These are phyloP conservation scores for Diutina mesorugosa DNA, from an alignment of 1,139 yeast species.

Conservation along the genomic window DNA sequence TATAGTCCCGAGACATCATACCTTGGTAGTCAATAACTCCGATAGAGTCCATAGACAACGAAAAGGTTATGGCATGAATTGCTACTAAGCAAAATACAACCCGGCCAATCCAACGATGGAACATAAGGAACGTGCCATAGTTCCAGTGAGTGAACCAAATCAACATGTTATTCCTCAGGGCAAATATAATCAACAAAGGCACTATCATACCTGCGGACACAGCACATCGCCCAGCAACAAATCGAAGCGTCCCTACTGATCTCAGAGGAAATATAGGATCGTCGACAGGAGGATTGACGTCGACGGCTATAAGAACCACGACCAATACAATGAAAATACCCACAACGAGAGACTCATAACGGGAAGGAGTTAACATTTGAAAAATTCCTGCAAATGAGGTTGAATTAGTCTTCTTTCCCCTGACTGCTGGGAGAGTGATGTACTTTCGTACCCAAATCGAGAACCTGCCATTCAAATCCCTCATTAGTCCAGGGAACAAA, in stretches of 20 bases:
- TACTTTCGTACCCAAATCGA: neutral
- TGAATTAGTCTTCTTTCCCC: neutral
- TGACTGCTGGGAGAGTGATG: neutral
- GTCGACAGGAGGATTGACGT: neutral
- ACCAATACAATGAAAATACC: neutral
- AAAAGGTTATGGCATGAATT: neutral
- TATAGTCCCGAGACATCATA: neutral
- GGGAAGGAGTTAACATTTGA: neutral
- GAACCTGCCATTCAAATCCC: neutral
- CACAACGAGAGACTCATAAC: neutral
- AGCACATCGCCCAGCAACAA: neutral
- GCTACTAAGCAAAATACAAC: neutral
- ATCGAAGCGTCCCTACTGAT: neutral
- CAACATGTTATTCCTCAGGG: neutral
- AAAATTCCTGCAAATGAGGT: neutral
- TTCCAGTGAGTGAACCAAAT: neutral
- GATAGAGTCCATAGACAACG: neutral
- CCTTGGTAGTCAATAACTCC: neutral
- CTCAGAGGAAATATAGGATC: neutral
- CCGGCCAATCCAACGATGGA: slow-evolving; percentile 1
- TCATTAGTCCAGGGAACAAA: neutral
- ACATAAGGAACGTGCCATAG: neutral
- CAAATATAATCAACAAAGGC: neutral
- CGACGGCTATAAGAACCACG: neutral
- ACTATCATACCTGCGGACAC: neutral